Evolutionary conservation across 2,329 filamentous ascomycete genomes (phyloP), one percentile per base, ranked within the genome.

Genomic region (Trichoderma arundinaceum): DNA sequence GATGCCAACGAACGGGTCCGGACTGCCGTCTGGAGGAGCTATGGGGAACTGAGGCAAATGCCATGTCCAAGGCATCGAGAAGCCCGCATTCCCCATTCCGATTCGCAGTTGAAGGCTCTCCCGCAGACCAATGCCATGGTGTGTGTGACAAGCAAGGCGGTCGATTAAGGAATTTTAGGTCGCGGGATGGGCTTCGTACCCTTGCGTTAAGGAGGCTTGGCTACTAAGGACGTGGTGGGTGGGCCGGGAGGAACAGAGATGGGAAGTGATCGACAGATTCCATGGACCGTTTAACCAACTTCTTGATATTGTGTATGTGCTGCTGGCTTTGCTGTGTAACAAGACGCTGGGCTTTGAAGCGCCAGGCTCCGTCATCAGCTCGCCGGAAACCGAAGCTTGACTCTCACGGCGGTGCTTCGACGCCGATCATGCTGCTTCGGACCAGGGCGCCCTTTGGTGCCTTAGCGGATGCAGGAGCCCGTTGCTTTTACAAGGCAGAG

Each of bases 141-240:
- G 51, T 48, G 48, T 59, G 43, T 43, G 51, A 35, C 58, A 46
- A 46, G 48, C 51, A 49, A 49, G 53, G 64, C 59, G 22, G 58
- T 61, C 39, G 48, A 66, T 66, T 66, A 44, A 53, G 41, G 43
- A 57, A 66, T 51, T 64, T 63, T 63, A 57, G 58, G 58, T 64
- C 64, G 58, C 65, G 65, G 65, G 60, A 66, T 48, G 65, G 60
- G 65, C 65, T 64, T 66, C 38, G 7, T 28, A 57, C 59, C 65
- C 65, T 63, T 46, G 63, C 60, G 60, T 64, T 48, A 49, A 35
- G 56, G 49, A 59, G 64, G 52, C 48, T 65, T 65, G 64, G 57
- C 64, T 49, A n/a, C 52, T 48, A 56, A 57, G 44, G 52, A 57
- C 38, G 22, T 51, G 49, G 64, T 54, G 49, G 57, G 64, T 54